A percentile compares a stretch with the other conserved stretches of the same genome.
Conservation (phyloP, 192 early-diverging fungal species). For the Backusella parvicylindrica region DNA sequence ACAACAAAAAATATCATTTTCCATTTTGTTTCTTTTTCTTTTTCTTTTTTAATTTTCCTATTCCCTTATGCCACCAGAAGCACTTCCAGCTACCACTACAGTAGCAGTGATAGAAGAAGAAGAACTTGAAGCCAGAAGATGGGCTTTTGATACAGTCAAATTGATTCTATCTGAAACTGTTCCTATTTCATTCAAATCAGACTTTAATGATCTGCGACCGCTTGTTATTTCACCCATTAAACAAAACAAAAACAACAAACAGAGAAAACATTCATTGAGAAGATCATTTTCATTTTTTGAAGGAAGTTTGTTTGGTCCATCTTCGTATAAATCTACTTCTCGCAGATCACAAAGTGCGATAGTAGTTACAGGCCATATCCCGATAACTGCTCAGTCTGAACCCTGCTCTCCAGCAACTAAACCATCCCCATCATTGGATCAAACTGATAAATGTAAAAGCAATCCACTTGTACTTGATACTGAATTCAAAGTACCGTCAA, state of each 20-base stretch:
- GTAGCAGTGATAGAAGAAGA: background rate
- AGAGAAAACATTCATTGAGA: background rate
- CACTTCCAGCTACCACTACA: background rate
- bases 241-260: background rate
- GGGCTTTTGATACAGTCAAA: slow-evolving; percentile 7
- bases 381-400: background rate
- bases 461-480: background rate
- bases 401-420: background rate
- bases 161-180: background rate
- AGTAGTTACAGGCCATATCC: background rate
- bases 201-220: background rate
- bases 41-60: background rate
- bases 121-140: slow-evolving; percentile 6
- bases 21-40: background rate
- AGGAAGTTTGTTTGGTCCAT: background rate
- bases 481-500: background rate
- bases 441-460: background rate
- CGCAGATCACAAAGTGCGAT: slow-evolving; percentile 11
- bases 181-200: slow-evolving; percentile 4
- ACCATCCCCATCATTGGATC: background rate
- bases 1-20: background rate
- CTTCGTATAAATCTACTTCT: background rate
- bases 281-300: slow-evolving; percentile 9
- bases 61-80: background rate
- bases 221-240: background rate